Evolutionary conservation across 2,329 filamentous ascomycete genomes (phyloP).

Genomic region (Penicillium occitanis): DNA sequence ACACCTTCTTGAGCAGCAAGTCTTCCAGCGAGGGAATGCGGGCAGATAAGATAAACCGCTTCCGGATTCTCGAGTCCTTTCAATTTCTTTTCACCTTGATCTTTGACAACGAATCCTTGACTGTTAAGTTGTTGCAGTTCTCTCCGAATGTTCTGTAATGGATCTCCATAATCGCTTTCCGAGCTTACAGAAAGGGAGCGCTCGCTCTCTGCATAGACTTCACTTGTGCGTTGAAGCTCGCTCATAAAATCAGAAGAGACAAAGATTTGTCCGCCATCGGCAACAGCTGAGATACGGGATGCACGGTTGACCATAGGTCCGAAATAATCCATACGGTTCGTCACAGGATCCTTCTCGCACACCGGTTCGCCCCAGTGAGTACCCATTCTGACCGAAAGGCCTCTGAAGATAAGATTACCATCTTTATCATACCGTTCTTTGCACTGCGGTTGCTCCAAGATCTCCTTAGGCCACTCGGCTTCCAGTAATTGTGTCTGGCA

Average conservation of each 20-base stretch:
- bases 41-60: constrained; percentile 92
- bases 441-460: constrained; percentile 81
- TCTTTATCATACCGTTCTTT: constrained; percentile 81
- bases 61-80: constrained; percentile 98
- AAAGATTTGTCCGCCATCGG: constrained; percentile 94
- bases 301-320: constrained; percentile 99
- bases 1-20: constrained; percentile 49
- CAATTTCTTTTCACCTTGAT: constrained; percentile 89
- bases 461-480: constrained; percentile 89
- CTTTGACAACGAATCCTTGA: constrained; percentile 95
- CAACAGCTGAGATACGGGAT: constrained; percentile 87
- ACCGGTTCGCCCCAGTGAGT: constrained; percentile 94
- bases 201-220: constrained; percentile 84
- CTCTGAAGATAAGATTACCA: constrained; percentile 85
- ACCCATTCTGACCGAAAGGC: constrained; percentile 94
- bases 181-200: constrained; percentile 66
- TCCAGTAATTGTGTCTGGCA: constrained; percentile 86
- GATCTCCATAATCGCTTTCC: constrained; percentile 68
- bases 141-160: constrained; percentile 74
- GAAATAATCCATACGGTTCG: constrained; percentile 98
- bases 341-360: constrained; percentile 93
- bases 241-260: constrained; percentile 97
- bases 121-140: constrained; percentile 84
- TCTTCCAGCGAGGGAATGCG: constrained; percentile 79
- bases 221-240: constrained; percentile 87